Evolutionary conservation across 1,284 basidiomycete genomes (phyloP), one percentile per base, ranked within the genome.

Genomic region (Cutaneotrichosporon dermatis): DNA sequence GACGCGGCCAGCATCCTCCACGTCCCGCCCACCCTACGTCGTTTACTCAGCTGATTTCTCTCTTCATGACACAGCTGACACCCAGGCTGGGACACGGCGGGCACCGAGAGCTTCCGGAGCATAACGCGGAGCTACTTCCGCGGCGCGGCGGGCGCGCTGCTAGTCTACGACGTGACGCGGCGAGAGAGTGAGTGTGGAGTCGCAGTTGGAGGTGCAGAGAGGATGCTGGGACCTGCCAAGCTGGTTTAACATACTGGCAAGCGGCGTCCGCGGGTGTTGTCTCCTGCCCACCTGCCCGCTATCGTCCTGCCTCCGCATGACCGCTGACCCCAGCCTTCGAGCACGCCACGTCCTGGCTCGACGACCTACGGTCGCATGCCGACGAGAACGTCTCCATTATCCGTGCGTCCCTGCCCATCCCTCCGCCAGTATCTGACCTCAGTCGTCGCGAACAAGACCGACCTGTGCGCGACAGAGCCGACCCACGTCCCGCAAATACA

Each of bases 131-230:
- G 90, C 74, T 98, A 98, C 78, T 98, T 97, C 76, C 85, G 94
- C 58, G 93, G 93, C 40, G 92, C 94, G 6, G 92, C 92, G 7
- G 92, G 91, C 12, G 90, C 89, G 42, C 85, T 98, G 57, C 83
- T 98, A 34, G 92, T 97, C 3, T 98, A 95, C 78, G 93, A 97
- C 77, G 95, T 97, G 70, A 95, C 94, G 53, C 87, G 87, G 89
- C 58, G 74, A 50, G 72, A 72, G 41, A 67, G 75, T 76, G 59
- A 68, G 73, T 70, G 49, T 12, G 4, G 25, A 6, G 12, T 4
- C 35, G 36, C n/a, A 41, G 15, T 25, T 16, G 40, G n/a, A 12
- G 50, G 5, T 11, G 5, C 4, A 11, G 33, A 15, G 9, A 11
- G 6, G 13, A 25, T 25, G 25, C 25, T 25, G 25, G 25, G 25